phyloP scores from a whole-genome alignment of 176 grass and related monocot species.

The Oryza nivara region DNA sequence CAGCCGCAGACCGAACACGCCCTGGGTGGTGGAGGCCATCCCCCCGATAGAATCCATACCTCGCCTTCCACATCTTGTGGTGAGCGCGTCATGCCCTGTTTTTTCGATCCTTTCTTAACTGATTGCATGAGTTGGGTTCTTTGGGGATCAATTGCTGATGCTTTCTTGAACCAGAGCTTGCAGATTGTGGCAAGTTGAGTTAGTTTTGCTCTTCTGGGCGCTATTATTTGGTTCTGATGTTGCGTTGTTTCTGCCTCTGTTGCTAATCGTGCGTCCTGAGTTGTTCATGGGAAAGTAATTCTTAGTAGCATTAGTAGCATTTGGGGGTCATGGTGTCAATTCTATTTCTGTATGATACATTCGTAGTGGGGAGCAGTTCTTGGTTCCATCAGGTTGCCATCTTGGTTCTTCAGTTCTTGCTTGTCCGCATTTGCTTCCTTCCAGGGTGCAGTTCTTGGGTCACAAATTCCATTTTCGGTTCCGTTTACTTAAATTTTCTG shows the following conservation, averaged over 20 bases:
- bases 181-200: not conserved
- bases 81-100: not conserved
- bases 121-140: too few relatives aligned
- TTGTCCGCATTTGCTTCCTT: not conserved
- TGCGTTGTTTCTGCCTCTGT: not conserved
- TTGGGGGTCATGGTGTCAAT: too few relatives aligned
- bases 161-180: not conserved
- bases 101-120: too few relatives aligned
- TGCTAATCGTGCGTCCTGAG: not conserved
- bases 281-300: not conserved
- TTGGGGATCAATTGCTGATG: not conserved
- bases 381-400: not conserved
- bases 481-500: too few relatives aligned
- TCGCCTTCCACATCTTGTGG: not conserved
- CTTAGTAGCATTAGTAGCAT: not conserved
- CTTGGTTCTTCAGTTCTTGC: not conserved
- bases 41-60: not conserved
- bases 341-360: too few relatives aligned
- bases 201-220: too few relatives aligned
- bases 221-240: not conserved
- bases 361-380: not conserved
- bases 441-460: not conserved
- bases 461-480: too few relatives aligned
- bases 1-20: not conserved
- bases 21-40: constrained; percentile 21